Conservation (phyloP, 768 basidiomycete genomes). For the Candolleomyces efflorescens region DNA sequence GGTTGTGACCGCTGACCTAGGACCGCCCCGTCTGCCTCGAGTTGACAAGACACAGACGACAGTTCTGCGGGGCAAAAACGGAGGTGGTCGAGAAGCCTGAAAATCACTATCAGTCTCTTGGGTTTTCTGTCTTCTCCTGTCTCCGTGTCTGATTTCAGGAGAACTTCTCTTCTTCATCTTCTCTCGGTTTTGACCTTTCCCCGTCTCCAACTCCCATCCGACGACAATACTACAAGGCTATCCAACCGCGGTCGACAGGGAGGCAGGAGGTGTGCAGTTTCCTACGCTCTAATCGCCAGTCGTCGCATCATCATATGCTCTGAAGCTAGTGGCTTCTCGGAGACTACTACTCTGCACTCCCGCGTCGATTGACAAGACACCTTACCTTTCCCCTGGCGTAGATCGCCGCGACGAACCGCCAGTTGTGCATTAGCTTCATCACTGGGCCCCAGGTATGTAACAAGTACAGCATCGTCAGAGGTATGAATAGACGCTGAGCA, state of each 20-base stretch:
- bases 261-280: background rate
- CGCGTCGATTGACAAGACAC: background rate
- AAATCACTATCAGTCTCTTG: slow-evolving; percentile 6
- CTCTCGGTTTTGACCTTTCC: background rate
- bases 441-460: no score
- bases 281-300: background rate
- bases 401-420: no score
- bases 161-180: background rate
- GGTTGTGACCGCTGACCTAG: background rate
- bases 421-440: no score
- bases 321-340: background rate
- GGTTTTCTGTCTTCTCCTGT: background rate
- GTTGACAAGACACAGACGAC: background rate
- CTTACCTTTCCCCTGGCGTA: no score
- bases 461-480: no score
- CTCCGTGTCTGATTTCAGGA: background rate
- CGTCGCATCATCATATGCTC: background rate
- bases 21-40: background rate
- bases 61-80: background rate
- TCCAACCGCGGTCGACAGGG: background rate
- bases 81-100: background rate
- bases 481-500: no score
- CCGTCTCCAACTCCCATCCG: background rate
- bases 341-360: background rate
- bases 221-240: background rate